Base-by-base conservation (phyloP, 2,329 filamentous ascomycete species). In the Botrytis paeoniae region DNA sequence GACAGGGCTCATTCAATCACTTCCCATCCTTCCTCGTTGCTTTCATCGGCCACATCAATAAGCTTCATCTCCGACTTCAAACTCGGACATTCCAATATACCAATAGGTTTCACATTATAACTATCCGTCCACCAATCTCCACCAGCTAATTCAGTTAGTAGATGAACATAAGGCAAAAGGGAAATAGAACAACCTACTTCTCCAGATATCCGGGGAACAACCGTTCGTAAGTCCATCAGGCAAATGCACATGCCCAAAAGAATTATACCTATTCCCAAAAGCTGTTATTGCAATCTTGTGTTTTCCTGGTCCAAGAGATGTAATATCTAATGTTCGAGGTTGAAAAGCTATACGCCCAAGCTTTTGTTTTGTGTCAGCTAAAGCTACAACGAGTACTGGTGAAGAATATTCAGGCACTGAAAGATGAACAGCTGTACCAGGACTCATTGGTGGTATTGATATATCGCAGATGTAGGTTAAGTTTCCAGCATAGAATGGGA, bases 401-500 rank as follows among this genome's bases (percentile, higher is more conserved):
- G 74, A 75, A 18, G 75, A 76, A 65, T 79, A 80, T 18, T 75
- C 32, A 29, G 45, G 32, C 32, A 41, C 2, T 10, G 66, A 69
- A 25, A 69, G 69, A 64, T 71, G 29, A 32, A 61, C 8, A 32
- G 20, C 45, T 41, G 22, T 43, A 5, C n/a, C n/a, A 32, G 7
- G 37, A 16, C 8, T n/a, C 22, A n/a, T 43, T n/a, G 16, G 74
- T 48, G 43, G 74, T 62, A 60, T 63, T 54, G 60, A 76, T 71
- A 32, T 14, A 65, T 69, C 70, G 74, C 6, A 79, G 61, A 69
- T 45, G 48, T 80, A 80, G 7, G 70, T 76, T 2, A 80, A 51
- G 54, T 80, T 80, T 9, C 79, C 79, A 29, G 75, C 79, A 60
- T 80, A 80, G 65, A 80, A 80, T 29, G 79, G 79, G 3, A 80